phyloP scores from a whole-genome alignment of 2,329 filamentous ascomycete species.

The Beauveria asiatica region DNA sequence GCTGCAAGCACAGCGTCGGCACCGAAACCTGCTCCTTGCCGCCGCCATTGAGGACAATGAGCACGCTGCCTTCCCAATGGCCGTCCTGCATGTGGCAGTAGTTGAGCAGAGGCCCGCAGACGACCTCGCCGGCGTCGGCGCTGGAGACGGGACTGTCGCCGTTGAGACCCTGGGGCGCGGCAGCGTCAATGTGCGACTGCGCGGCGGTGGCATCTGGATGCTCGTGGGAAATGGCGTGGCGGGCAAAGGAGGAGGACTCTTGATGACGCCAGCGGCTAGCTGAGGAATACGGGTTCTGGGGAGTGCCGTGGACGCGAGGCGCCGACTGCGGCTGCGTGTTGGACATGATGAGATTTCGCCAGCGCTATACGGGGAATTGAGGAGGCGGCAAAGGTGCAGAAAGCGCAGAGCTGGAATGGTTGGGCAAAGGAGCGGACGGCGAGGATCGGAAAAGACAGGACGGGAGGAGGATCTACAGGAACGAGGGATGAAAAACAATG shows the following conservation, averaged over 20 bases:
- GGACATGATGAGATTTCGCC: background rate
- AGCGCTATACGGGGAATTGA: background rate
- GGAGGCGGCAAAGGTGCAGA: background rate
- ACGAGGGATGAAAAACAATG: slow-evolving; percentile 2
- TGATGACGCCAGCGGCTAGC: slow-evolving; percentile 54
- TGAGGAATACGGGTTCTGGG: slow-evolving; percentile 46
- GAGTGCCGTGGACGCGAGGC: background rate
- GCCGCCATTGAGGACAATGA: slow-evolving; percentile 72
- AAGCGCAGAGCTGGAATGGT: background rate
- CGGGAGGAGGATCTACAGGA: background rate
- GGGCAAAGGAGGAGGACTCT: slow-evolving; percentile 49
- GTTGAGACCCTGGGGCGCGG: slow-evolving; percentile 9
- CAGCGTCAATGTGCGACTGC: slow-evolving; percentile 18
- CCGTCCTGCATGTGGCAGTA: slow-evolving; percentile 66
- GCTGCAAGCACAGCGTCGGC: slow-evolving; percentile 50
- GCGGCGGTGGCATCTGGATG: slow-evolving; percentile 43
- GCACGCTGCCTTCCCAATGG: slow-evolving; percentile 75
- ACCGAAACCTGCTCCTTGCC: slow-evolving; percentile 47
- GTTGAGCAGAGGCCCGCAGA: slow-evolving; percentile 68
- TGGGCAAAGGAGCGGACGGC: background rate
- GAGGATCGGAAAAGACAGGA: background rate
- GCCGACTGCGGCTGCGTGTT: background rate
- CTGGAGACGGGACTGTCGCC: slow-evolving; percentile 14
- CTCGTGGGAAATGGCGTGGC: slow-evolving; percentile 36
- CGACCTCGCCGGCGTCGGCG: slow-evolving; percentile 48